Evolutionary conservation across 305 asterid genomes (phyloP), one percentile per base, ranked within the genome.

Genomic region (Salvia sclarea): DNA sequence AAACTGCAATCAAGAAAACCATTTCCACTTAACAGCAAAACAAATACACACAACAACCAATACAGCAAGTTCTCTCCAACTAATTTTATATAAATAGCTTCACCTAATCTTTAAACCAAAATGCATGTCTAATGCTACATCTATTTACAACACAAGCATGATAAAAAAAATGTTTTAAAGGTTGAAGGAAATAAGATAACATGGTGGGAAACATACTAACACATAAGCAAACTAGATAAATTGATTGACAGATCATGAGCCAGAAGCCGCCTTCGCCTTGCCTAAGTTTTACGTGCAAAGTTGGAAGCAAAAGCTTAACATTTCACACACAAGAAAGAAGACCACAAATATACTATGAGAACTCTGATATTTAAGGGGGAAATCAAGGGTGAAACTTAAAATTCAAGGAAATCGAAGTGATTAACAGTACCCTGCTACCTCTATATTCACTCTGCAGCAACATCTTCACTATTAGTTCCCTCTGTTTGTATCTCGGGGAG

Each of bases 401-500:
- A 63, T 37, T 40, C 37, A 64, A 49, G 74, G 67, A 61, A 50
- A 64, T 40, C 21, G 65, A 69, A 18, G 52, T 17, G 67, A 69
- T 62, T 70, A 49, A 70, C 14, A 78, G 24, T 40, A 59, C 65
- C 43, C 21, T 43, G 30, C 31, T 60, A 57, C 69, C 56, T 35
- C 55, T 35, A 57, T 28, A 33, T 70, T 88, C 84, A 92, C 77
- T 85, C 96, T 21, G 85, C 85, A 54, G 86, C 95, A 72, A 73
- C 88, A 69, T 93, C 94, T 59, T 88, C 85, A 3, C 57, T 76
- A 50, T 83, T 65, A 12, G 76, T 76, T 69, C 85, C 96, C 79
- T 87, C 90, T 8, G 81, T 81, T 67, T 80, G 88, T 47, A 84
- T 74, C 41, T 84, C 83, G 0, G 94, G 95, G 72, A 86, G 86